Conservation (phyloP, 2,329 filamentous ascomycete genomes). For the Curvularia eragrostidis region DNA sequence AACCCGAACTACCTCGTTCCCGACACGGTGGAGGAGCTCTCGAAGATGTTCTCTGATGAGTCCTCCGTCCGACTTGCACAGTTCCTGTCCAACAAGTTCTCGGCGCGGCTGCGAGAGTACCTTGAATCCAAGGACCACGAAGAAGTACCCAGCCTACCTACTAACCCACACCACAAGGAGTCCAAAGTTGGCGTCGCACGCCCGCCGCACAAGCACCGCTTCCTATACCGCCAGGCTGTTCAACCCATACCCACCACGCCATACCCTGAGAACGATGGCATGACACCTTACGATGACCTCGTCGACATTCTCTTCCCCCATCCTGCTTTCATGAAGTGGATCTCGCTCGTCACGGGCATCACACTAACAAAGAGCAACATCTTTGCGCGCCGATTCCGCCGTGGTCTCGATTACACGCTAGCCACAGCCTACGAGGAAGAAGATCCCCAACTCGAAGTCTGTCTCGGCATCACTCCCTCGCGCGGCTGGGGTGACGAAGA, state of each 20-base stretch:
- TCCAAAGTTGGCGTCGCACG: conserved; percentile 68
- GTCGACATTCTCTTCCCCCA: conserved; percentile 84
- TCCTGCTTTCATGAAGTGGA: conserved; percentile 85
- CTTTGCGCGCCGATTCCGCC: conserved; percentile 85
- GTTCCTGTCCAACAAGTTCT: conserved; percentile 81
- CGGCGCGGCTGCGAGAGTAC: conserved; percentile 71
- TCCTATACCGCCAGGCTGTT: conserved; percentile 75
- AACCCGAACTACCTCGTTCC: conserved; percentile 89
- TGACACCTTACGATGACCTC: conserved; percentile 71
- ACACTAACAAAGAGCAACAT: conserved; percentile 76
- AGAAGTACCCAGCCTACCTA: conserved; percentile 53
- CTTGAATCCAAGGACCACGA: conserved; percentile 63
- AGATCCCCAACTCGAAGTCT: conserved; percentile 82
- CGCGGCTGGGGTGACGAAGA: conserved; percentile 81
- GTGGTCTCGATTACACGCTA: conserved; percentile 88
- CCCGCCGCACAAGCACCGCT: conserved; percentile 95
- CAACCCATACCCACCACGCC: conserved; percentile 44
- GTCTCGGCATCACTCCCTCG: conserved; percentile 84
- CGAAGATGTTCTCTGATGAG: conserved; percentile 79
- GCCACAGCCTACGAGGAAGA: conserved; percentile 79
- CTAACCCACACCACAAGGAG: conserved; percentile 41
- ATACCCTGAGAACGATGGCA: conserved; percentile 40
- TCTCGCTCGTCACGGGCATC: conserved; percentile 80
- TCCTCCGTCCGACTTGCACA: conserved; percentile 83
- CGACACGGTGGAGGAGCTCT: conserved; percentile 83